A percentile compares a stretch with the other conserved stretches of the same genome.
Conservation (phyloP, 163 green algal species). For the Scenedesmus sp. region DNA sequence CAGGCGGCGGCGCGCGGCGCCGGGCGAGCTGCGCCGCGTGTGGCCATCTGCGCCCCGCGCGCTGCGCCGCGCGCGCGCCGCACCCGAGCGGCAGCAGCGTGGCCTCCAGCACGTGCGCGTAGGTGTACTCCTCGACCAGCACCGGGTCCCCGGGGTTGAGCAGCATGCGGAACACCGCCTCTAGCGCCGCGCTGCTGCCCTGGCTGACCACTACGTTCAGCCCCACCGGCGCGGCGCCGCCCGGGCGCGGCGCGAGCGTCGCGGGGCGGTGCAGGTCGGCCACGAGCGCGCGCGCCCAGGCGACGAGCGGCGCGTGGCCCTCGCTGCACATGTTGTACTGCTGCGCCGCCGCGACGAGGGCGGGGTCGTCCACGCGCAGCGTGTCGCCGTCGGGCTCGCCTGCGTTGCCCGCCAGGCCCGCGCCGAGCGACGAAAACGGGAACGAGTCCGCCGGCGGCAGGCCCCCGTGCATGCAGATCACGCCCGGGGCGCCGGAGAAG, state of each 20-base stretch:
- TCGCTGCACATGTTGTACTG: slow-evolving; percentile 48
- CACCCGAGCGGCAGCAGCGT: slow-evolving; percentile 60
- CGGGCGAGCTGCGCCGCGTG: no score
- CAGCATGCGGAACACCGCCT: slow-evolving; percentile 36
- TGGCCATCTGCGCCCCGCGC: no score
- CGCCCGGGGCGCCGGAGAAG: slow-evolving; percentile 4
- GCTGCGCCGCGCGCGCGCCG: no score
- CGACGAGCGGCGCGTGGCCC: slow-evolving; percentile 65
- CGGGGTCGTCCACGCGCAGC: slow-evolving; percentile 33
- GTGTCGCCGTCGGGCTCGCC: background rate
- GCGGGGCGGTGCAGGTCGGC: slow-evolving; percentile 54
- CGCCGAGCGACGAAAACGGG: slow-evolving; percentile 33
- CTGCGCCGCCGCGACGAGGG: slow-evolving; percentile 25
- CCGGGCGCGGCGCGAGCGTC: background rate
- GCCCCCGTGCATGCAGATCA: slow-evolving; percentile 51
- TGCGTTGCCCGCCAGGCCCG: slow-evolving; percentile 6
- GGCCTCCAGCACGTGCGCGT: slow-evolving; percentile 72
- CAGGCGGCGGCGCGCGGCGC: no score
- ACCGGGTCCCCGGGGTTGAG: slow-evolving; percentile 64
- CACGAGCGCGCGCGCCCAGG: slow-evolving; percentile 61
- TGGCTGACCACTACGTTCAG: slow-evolving; percentile 3
- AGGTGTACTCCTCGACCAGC: slow-evolving; percentile 80
- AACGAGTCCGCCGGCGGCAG: slow-evolving; percentile 40
- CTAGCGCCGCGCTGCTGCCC: slow-evolving; percentile 25
- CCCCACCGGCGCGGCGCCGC: slow-evolving; percentile 15